Percentiles rank a stretch among this genome's conserved stretches.
These are phyloP conservation scores for Sporothrix protearum DNA, from an alignment of 2,329 filamentous ascomycete species.

Conservation along the genomic window DNA sequence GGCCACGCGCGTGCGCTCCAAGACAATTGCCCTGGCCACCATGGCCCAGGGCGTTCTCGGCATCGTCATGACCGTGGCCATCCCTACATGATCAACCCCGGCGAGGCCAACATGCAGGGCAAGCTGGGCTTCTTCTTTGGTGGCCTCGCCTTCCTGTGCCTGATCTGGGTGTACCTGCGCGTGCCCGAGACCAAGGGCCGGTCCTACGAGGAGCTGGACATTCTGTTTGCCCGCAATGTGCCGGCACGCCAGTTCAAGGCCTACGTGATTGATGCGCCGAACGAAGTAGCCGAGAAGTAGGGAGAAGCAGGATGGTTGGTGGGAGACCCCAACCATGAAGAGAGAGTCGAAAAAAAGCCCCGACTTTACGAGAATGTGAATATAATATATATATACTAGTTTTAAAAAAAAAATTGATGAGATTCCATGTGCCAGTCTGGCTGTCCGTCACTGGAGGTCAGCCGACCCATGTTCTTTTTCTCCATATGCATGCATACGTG, in stretches of 20 bases:
- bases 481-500: no score
- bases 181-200: slow-evolving; percentile 54
- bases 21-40: slow-evolving; percentile 45
- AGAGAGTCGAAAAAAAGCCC: not conserved
- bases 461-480: no score
- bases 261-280: slow-evolving; percentile 25
- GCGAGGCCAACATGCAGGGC: slow-evolving; percentile 43
- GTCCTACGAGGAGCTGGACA: slow-evolving; percentile 54
- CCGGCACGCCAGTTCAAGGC: slow-evolving; percentile 40
- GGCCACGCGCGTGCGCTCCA: slow-evolving; percentile 44
- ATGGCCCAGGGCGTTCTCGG: slow-evolving; percentile 42
- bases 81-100: slow-evolving; percentile 45
- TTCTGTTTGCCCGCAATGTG: slow-evolving; percentile 49
- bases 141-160: slow-evolving; percentile 44
- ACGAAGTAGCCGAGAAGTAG: not conserved
- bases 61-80: slow-evolving; percentile 43
- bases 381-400: not conserved
- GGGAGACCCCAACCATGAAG: no score
- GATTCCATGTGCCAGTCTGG: not conserved
- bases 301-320: not conserved
- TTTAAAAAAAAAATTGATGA: not conserved
- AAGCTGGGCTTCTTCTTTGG: slow-evolving; percentile 49
- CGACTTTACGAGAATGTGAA: not conserved
- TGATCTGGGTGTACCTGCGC: slow-evolving; percentile 51
- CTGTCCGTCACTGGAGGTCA: no score